Percentiles rank a stretch among this genome's conserved stretches.
Evolutionary conservation across 2,329 filamentous ascomycete species (phyloP).

Genomic region (Ophiostoma perfectum): DNA sequence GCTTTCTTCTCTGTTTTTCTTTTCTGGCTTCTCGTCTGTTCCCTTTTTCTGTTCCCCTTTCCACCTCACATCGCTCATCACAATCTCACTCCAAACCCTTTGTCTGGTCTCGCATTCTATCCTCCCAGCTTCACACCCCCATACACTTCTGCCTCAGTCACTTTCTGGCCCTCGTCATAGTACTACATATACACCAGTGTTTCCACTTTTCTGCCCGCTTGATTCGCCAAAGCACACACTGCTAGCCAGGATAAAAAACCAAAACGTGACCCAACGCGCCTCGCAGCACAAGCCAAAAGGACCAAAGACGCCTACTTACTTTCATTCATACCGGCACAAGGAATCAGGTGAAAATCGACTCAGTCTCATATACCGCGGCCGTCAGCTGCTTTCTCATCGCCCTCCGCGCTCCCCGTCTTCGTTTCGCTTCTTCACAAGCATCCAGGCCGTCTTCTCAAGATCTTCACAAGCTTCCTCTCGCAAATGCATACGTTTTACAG

Average conservation of each 20-base stretch:
- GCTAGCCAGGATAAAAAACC: background rate
- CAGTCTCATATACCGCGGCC: conserved; percentile 6
- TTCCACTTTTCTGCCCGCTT: background rate
- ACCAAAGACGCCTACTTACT: background rate
- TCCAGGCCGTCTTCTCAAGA: background rate
- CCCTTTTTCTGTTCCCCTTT: background rate
- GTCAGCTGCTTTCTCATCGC: conserved; percentile 12
- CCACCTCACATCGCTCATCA: background rate
- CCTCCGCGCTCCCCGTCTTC: too few species aligned
- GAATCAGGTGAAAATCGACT: conserved; percentile 11
- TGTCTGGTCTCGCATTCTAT: too few species aligned
- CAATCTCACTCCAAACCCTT: too few species aligned
- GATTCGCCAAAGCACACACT: background rate
- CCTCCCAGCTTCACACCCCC: background rate
- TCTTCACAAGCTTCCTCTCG: background rate
- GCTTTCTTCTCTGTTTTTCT: background rate
- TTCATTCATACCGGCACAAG: conserved; percentile 5
- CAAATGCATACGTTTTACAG: conserved; percentile 18
- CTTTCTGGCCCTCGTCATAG: background rate
- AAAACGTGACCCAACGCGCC: background rate
- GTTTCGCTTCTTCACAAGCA: background rate
- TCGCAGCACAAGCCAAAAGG: too few species aligned
- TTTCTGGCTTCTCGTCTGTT: background rate
- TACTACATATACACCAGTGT: background rate
- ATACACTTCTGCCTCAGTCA: background rate